Evolutionary conservation across 352 stramenopile genomes (phyloP).

Genomic region (Elongisporangium anandrum): DNA sequence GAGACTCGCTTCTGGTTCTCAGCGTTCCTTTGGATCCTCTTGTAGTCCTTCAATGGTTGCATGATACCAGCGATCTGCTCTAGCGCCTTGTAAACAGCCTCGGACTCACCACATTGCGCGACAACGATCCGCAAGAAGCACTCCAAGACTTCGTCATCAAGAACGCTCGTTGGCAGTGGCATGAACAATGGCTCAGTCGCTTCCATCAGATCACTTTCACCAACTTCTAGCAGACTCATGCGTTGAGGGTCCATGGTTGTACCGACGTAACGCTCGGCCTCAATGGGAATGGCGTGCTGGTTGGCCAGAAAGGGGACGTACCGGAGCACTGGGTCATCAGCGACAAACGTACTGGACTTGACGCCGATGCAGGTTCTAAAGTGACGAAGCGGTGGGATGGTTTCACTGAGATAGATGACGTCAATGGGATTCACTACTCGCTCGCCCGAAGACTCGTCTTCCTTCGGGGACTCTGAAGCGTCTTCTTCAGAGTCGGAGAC

Average conservation of each 20-base stretch:
- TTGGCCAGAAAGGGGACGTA: conserved; percentile 90
- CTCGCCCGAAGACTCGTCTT: conserved; percentile 6
- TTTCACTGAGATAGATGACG: conserved; percentile 37
- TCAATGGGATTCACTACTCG: conserved; percentile 41
- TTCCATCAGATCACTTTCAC: neutral
- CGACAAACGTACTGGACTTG: conserved; percentile 63
- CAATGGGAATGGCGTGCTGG: conserved; percentile 38
- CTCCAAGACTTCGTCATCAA: conserved; percentile 59
- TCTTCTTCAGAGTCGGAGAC: conserved; percentile 1
- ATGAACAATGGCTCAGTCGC: neutral
- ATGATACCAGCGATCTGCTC: neutral
- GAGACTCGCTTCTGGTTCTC: neutral
- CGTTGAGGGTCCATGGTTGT: conserved; percentile 44
- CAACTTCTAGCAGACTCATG: neutral
- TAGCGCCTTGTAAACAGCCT: conserved; percentile 48
- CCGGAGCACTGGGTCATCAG: conserved; percentile 81
- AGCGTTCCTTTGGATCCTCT: neutral
- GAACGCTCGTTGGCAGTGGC: conserved; percentile 1
- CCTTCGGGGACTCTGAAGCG: conserved; percentile 31
- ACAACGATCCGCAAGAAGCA: conserved; percentile 58
- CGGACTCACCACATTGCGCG: conserved; percentile 29
- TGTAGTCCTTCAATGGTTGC: neutral
- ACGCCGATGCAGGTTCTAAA: conserved; percentile 69
- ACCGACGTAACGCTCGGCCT: conserved; percentile 49
- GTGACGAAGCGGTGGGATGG: conserved; percentile 38